A percentile compares a stretch with the other conserved stretches of the same genome.
phyloP scores from a whole-genome alignment of 2,329 filamentous ascomycete species.

The Cyphellophora attinorum region DNA sequence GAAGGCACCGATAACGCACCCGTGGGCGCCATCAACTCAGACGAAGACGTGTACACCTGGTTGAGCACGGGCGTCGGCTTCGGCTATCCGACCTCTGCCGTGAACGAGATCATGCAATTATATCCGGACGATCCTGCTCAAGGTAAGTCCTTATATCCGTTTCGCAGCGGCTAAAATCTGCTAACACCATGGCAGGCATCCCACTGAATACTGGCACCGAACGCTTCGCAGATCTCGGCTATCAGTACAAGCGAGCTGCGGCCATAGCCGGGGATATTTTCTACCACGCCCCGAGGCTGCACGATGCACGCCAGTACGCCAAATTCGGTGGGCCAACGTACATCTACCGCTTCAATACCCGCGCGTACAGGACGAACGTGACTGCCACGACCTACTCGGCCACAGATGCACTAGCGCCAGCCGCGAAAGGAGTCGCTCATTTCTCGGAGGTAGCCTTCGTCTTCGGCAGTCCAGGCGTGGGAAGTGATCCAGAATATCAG shows the following conservation, averaged over 20 bases:
- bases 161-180: constrained; percentile 32
- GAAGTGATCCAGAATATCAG: constrained; percentile 31
- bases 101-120: constrained; percentile 34
- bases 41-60: constrained; percentile 39
- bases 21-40: constrained; percentile 42
- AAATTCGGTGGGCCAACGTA: constrained; percentile 43
- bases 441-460: constrained; percentile 45
- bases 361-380: constrained; percentile 48
- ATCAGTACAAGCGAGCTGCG: constrained; percentile 44
- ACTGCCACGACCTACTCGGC: constrained; percentile 28
- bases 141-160: constrained; percentile 28
- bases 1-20: constrained; percentile 51
- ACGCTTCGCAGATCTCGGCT: constrained; percentile 28
- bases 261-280: constrained; percentile 46
- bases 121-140: constrained; percentile 43
- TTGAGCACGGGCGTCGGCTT: constrained; percentile 23
- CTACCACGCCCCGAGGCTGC: constrained; percentile 45
- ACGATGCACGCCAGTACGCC: constrained; percentile 42
- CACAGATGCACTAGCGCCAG: constrained; percentile 30
- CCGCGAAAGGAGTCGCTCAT: constrained; percentile 39
- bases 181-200: constrained; percentile 14
- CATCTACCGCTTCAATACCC: constrained; percentile 55
- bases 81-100: constrained; percentile 17
- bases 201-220: constrained; percentile 5
- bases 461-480: constrained; percentile 21